A percentile compares a stretch with the other conserved stretches of the same genome.
phyloP scores from a whole-genome alignment of 441 rosid genomes.

The Gossypium armourianum region DNA sequence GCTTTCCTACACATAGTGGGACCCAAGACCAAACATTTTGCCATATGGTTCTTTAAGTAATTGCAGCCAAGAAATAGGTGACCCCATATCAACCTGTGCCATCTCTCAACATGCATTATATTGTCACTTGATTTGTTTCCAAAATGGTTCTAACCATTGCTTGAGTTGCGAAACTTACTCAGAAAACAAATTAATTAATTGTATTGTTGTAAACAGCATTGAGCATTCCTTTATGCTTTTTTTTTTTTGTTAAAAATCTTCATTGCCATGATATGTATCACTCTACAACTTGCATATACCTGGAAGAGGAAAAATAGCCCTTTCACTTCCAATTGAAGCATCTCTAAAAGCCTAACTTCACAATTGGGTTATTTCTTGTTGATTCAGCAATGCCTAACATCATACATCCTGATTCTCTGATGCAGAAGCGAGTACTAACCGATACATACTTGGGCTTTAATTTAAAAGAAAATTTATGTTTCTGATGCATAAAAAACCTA shows the following conservation, averaged over 20 bases:
- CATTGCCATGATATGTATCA: constrained; percentile 8
- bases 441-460: constrained; percentile 7
- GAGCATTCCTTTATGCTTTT: not conserved
- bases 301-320: constrained; percentile 15
- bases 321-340: constrained; percentile 6
- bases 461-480: not conserved
- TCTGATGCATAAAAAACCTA: not conserved
- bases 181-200: not conserved
- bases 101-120: not conserved
- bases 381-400: not conserved
- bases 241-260: not conserved
- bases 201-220: not conserved
- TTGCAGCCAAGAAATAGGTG: not conserved
- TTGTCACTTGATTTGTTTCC: not conserved
- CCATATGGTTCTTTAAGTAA: not conserved
- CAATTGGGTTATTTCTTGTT: not conserved
- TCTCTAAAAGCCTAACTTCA: not conserved
- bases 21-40: not conserved
- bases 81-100: not conserved
- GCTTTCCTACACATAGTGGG: not conserved
- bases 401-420: not conserved
- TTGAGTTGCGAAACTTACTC: not conserved
- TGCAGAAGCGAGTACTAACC: not conserved
- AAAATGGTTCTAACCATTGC: not conserved
- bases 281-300: not conserved